Evolutionary conservation across 225 moss, liverwort and hornwort species (phyloP), one percentile per base, ranked within the genome.

Genomic region (Physcomitrium patens): DNA sequence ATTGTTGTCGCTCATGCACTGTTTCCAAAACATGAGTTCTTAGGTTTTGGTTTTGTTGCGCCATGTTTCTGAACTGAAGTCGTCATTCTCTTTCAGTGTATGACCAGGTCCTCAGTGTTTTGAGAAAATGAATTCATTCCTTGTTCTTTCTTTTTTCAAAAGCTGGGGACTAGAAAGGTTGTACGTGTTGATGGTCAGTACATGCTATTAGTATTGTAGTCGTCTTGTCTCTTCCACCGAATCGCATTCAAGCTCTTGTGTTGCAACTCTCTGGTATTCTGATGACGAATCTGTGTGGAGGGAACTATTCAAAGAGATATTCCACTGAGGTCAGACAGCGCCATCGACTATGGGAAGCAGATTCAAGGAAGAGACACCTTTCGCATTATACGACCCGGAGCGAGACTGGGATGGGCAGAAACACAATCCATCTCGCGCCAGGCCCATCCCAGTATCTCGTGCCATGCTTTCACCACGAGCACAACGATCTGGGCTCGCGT

Each of bases 331-430:
- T 62, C 15, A 17, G 22, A 23, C 14, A 63, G 51, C 28, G 73
- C 61, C 14, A 42, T 12, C 54, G 70, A 55, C 8, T 5, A 86
- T 83, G 80, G 83, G 77, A 51, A 62, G 42, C 5, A 77, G 75
- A 52, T 77, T 62, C 51, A 69, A 67, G 0, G 77, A 70, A 24
- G 86, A 71, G 0, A 61, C 60, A 15, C 31, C 57, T 0, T 68
- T 75, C 10, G 74, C 75, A 9, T 75, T 81, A 52, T 81, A 78
- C 57, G 59, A 85, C 45, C 81, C 52, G 26, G 71, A 75, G 64
- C 57, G 18, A 37, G 78, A 84, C 1, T n/a, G 46, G 26, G 71
- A 68, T 1, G 67, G 70, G 23, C 26, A 23, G 5, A 62, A 70
- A 66, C 67, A 0, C 8, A 10, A 23, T 19, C 43, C 67, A 5